A percentile compares a stretch with the other conserved stretches of the same genome.
These are phyloP conservation scores for Aspergillus sp. DNA, from an alignment of 2,329 filamentous ascomycete genomes.

Conservation along the genomic window DNA sequence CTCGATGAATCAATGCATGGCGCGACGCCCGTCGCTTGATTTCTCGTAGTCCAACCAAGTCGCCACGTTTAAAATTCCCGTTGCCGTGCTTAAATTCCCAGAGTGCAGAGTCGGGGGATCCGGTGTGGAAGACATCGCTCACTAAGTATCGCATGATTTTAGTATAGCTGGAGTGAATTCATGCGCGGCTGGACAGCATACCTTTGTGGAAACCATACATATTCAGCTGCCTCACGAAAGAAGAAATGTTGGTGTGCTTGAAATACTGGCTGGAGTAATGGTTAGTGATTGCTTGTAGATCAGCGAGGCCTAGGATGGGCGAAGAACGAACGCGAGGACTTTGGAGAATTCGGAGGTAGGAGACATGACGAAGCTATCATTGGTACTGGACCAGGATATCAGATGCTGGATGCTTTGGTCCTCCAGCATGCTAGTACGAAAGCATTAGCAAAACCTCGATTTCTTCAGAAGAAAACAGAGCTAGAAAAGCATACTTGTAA, in stretches of 20 bases:
- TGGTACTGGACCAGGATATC: conserved; percentile 91
- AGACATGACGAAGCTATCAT: conserved; percentile 98
- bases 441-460: conserved; percentile 18
- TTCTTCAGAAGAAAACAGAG: background rate
- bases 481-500: conserved; percentile 72
- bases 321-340: conserved; percentile 80
- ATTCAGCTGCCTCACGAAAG: conserved; percentile 94
- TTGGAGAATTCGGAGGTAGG: conserved; percentile 97
- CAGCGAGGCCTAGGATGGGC: background rate
- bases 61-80: conserved; percentile 93
- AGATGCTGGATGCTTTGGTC: conserved; percentile 89
- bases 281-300: conserved; percentile 3
- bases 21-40: conserved; percentile 94
- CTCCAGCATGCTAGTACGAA: conserved; percentile 78
- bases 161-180: conserved; percentile 6
- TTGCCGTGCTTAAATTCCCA: conserved; percentile 99
- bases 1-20: conserved; percentile 88
- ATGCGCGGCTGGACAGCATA: conserved; percentile 38
- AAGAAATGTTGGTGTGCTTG: conserved; percentile 98
- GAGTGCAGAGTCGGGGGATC: conserved; percentile 85
- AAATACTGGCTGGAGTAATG: conserved; percentile 82
- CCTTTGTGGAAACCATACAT: conserved; percentile 99
- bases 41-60: conserved; percentile 84
- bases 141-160: conserved; percentile 54
- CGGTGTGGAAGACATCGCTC: conserved; percentile 96